Evolutionary conservation across 148 eudicot species (phyloP), one percentile per base, ranked within the genome.

Genomic region (Agrostemma githago): DNA sequence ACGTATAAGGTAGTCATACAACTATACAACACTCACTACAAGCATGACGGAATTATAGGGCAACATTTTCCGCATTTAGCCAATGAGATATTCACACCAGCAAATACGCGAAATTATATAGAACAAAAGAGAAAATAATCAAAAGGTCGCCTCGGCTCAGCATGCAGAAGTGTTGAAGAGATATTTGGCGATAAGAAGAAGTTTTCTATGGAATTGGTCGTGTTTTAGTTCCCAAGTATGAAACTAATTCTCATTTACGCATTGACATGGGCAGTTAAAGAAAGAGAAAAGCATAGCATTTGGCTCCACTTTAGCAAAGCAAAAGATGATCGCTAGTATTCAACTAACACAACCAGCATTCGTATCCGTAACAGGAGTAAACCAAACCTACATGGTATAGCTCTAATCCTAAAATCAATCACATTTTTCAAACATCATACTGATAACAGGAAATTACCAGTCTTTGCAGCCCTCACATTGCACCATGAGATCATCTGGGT

Each of bases 401-500:
- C 2, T 4, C 5, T 43, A 43, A 44, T 67, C 16, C 54, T 67
- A 38, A 4, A 14, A 12, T 10, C 64, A 26, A 63, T 3, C 60
- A 5, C 53, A 60, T 67, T 20, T 67, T 20, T 2, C 17, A 63
- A 11, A 43, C 21, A 41, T 41, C 8, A 44, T 40, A 54, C 42
- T 3, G 2, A 48, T 11, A 38, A 56, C 66, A 43, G 70, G 66
- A 70, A 77, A 87, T 70, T 78, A 92, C 98, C 98, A 92, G 80
- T 92, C 98, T 57, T 79, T 82, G 83, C 98, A 92, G 44, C 84
- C 93, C 78, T 92, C 98, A 76, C 98, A 92, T 74, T 90, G 96
- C 80, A 92, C 87, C 98, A 90, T 90, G 62, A 92, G 85, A 74
- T 92, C 93, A 43, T 92, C 97, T 2, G 97, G 97, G 75, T 92